Conservation (phyloP, 1,139 yeast species). For the Suhomyces terraborum region DNA sequence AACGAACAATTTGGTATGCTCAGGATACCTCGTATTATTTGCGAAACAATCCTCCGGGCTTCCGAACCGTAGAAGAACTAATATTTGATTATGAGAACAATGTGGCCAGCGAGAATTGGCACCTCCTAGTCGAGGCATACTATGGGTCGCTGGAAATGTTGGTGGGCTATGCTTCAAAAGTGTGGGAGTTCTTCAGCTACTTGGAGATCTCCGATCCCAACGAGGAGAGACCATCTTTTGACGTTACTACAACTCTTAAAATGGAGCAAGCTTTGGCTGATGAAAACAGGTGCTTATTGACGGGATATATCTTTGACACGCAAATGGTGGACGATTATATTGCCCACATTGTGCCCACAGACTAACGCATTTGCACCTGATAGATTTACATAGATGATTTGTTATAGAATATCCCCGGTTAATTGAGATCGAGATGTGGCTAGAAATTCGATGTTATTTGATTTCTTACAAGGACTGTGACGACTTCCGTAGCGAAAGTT, state of each 20-base stretch:
- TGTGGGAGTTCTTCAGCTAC: conserved; percentile 33
- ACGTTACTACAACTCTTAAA: conserved; percentile 21
- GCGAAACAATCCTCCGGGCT: not conserved
- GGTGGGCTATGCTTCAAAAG: conserved; percentile 27
- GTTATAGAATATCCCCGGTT: too few relatives aligned
- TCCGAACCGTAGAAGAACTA: not conserved
- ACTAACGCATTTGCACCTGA: too few relatives aligned
- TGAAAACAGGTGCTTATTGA: conserved; percentile 19
- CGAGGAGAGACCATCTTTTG: conserved; percentile 9
- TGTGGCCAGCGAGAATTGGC: conserved; percentile 15
- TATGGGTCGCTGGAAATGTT: conserved; percentile 38
- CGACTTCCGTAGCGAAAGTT: too few relatives aligned
- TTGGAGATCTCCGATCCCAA: conserved; percentile 17
- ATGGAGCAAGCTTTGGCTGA: conserved; percentile 28
- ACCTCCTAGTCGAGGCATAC: conserved; percentile 24
- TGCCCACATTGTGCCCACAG: conserved; percentile 23
- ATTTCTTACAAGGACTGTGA: too few relatives aligned
- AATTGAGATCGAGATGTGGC: too few relatives aligned
- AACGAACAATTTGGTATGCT: not conserved
- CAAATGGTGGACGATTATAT: conserved; percentile 31
- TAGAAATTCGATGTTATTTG: too few relatives aligned
- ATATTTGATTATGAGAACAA: conserved; percentile 2
- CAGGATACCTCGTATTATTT: conserved; percentile 4
- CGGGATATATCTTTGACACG: conserved; percentile 27
- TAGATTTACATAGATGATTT: too few relatives aligned